These are phyloP conservation scores for Peziza echinospora DNA, from an alignment of 495 filamentous ascomycete species.

Conservation along the genomic window DNA sequence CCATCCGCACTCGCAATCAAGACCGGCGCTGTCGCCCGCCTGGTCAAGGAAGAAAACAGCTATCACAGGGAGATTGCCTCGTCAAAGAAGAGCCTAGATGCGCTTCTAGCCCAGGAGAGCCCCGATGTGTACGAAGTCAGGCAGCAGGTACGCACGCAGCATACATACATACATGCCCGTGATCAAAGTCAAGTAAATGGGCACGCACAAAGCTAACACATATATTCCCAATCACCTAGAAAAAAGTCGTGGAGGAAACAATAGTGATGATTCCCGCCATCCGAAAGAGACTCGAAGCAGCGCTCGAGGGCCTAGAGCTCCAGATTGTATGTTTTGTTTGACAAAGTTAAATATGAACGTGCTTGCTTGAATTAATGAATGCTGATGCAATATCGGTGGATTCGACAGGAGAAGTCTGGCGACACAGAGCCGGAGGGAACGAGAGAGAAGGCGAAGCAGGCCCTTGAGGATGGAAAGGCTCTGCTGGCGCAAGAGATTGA, in stretches of 20 bases:
- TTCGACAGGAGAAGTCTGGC: constrained; percentile 8
- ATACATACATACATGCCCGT: background rate
- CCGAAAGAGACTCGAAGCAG: constrained; percentile 39
- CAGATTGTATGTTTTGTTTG: constrained; percentile 29
- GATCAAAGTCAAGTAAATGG: background rate
- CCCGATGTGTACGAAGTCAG: constrained; percentile 50
- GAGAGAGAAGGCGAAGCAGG: constrained; percentile 17
- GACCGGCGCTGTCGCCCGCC: constrained; percentile 50
- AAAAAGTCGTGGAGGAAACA: constrained; percentile 58
- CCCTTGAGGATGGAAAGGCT: constrained; percentile 7
- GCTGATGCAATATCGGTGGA: constrained; percentile 18
- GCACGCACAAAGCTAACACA: background rate
- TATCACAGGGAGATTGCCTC: constrained; percentile 64
- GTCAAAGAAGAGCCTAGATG: constrained; percentile 49
- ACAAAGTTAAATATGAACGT: constrained; percentile 21
- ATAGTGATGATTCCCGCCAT: constrained; percentile 53
- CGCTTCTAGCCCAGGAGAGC: constrained; percentile 34
- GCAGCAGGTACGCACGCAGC: constrained; percentile 50
- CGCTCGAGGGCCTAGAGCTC: constrained; percentile 46
- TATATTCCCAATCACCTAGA: constrained; percentile 20
- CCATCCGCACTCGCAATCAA: constrained; percentile 51
- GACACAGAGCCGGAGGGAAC: constrained; percentile 22
- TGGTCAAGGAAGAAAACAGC: constrained; percentile 76
- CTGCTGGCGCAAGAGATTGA: constrained; percentile 4
- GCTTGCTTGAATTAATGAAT: constrained; percentile 20